Evolutionary conservation across 257 asterid species (phyloP).

Genomic region (Penstemon newberryi): DNA sequence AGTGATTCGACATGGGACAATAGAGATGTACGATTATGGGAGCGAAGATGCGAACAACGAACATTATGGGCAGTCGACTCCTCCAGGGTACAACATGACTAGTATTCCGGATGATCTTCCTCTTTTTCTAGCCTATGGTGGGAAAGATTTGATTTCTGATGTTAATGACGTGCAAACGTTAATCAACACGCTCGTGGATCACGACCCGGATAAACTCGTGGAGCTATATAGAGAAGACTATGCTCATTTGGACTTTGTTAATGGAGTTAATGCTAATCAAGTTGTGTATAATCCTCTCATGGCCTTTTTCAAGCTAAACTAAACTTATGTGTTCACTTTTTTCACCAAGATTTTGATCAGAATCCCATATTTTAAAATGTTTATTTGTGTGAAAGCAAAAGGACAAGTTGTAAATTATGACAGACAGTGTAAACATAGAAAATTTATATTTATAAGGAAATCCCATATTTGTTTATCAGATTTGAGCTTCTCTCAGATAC

Average conservation of each 20-base stretch:
- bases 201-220: conserved; percentile 42
- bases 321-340: not conserved
- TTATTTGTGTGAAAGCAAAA: no score
- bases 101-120: conserved; percentile 52
- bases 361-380: not conserved
- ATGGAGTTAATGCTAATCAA: conserved; percentile 55
- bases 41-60: conserved; percentile 32
- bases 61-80: conserved; percentile 55
- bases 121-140: conserved; percentile 60
- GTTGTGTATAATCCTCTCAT: conserved; percentile 56
- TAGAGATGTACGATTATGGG: conserved; percentile 56
- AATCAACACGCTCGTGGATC: conserved; percentile 36
- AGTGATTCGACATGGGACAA: conserved; percentile 60
- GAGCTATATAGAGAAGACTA: conserved; percentile 42
- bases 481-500: no score
- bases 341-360: not conserved
- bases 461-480: no score
- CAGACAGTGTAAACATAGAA: no score
- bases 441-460: no score
- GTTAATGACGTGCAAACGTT: conserved; percentile 43
- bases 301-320: conserved; percentile 42
- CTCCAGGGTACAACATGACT: conserved; percentile 52
- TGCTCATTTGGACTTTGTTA: conserved; percentile 63
- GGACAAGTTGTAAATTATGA: no score
- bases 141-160: conserved; percentile 59